phyloP scores from a whole-genome alignment of 768 basidiomycete genomes.

The Obba rivulosa region DNA sequence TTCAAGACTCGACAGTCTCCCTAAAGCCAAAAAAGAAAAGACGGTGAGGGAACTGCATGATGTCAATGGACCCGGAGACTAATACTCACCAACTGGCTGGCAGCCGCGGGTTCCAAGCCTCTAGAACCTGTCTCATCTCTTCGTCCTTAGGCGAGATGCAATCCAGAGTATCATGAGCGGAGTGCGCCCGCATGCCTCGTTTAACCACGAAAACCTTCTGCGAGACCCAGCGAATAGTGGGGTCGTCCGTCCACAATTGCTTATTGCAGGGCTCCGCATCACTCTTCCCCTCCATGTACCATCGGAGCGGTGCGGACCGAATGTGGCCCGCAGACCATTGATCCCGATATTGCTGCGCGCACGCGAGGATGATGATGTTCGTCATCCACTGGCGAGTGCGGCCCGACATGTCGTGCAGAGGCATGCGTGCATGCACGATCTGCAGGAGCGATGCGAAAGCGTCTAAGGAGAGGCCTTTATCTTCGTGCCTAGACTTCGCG shows the following conservation, averaged over 20 bases:
- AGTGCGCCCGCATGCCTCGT: neutral
- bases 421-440: neutral
- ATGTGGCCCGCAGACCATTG: neutral
- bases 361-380: neutral
- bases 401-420: neutral
- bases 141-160: neutral
- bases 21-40: too few relatives aligned
- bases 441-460: conserved; percentile 1
- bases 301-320: neutral
- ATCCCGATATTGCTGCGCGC: neutral
- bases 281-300: neutral
- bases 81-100: too few relatives aligned
- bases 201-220: neutral
- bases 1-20: too few relatives aligned
- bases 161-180: neutral
- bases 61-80: too few relatives aligned
- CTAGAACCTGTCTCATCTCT: neutral
- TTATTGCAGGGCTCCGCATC: neutral
- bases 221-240: neutral
- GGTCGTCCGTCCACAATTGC: neutral
- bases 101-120: neutral
- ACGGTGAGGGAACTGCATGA: too few relatives aligned
- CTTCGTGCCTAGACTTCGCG: neutral
- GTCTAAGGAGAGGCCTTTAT: conserved; percentile 1
- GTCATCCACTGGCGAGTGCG: neutral